These are phyloP conservation scores for Russula olivacea DNA, from an alignment of 768 basidiomycete species.

Conservation along the genomic window DNA sequence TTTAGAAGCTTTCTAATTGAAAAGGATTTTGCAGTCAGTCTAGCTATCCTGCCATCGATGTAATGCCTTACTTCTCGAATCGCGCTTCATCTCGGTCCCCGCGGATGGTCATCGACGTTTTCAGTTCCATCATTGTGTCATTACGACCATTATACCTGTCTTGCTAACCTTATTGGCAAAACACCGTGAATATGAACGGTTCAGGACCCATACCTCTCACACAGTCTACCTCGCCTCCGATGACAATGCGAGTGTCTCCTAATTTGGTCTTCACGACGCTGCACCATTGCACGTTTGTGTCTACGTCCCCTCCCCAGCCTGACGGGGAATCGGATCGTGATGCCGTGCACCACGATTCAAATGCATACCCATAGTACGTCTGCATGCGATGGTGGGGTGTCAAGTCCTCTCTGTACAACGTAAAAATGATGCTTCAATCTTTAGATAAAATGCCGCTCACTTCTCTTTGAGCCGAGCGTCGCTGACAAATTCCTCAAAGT, in stretches of 20 bases:
- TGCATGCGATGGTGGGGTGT: constrained; percentile 56
- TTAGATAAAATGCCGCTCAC: constrained; percentile 37
- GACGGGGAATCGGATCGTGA: constrained; percentile 28
- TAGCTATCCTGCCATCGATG: not conserved
- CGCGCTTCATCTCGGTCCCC: constrained; percentile 55
- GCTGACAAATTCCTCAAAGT: constrained; percentile 65
- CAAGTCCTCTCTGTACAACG: constrained; percentile 51
- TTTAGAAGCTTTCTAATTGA: constrained; percentile 77
- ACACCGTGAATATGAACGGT: not conserved
- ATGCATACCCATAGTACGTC: constrained; percentile 82
- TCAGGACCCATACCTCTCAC: constrained; percentile 51
- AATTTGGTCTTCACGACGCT: constrained; percentile 83
- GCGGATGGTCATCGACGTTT: constrained; percentile 73
- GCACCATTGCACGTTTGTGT: constrained; percentile 90
- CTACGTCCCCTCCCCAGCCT: constrained; percentile 76
- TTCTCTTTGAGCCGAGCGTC: constrained; percentile 57
- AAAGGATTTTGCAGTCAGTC: not conserved
- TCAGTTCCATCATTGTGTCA: constrained; percentile 75
- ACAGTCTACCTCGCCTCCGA: constrained; percentile 92
- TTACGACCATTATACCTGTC: constrained; percentile 56
- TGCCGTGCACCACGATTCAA: constrained; percentile 81
- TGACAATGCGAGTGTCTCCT: constrained; percentile 60
- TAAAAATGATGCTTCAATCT: not conserved
- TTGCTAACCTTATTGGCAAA: constrained; percentile 29
- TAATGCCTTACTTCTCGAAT: constrained; percentile 65